Evolutionary conservation across 768 basidiomycete species (phyloP), one percentile per base, ranked within the genome.

Genomic region (Pleurotus cornucopiae): DNA sequence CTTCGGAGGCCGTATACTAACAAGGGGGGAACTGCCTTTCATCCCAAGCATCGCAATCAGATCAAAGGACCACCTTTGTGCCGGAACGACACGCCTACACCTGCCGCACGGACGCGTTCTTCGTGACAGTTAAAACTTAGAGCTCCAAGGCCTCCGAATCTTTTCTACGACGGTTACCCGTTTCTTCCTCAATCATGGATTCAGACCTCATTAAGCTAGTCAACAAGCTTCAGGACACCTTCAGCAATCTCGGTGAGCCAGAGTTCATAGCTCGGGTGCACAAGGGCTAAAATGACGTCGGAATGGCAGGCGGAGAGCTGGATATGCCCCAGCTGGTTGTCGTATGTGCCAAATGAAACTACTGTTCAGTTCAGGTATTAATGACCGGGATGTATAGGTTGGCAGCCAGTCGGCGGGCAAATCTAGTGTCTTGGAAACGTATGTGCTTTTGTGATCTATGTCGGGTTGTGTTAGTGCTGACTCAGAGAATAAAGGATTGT

Each of bases 371-470:
- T 34, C 30, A 34, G 30, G 30, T 34, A 34, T 11, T 34, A 34
- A 34, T 11, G 63, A 56, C 48, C 43, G 47, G 18, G 18, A 49
- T 41, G 55, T 46, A 14, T 64, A 95, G 93, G 93, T 98, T 65
- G 95, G 95, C 57, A 95, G 94, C 63, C 95, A 98, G 73, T 97
- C 94, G 40, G 87, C 94, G 30, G 95, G 95, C 59, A 98, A 97
- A 76, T 97, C 94, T 37, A 93, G 91, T 70, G 92, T 94, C 53
- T 82, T 98, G 55, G 95, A 98, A 74, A 98, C 90, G 94, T 94
- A 63, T 64, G 89, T 79, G 45, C 6, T 55, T 61, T 60, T 47
- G 45, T 53, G 20, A 14, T 21, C 20, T 49, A 48, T 58, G 26
- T 57, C 45, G 23, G 18, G 14, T 13, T 45, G 9, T 34, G 11